These are phyloP conservation scores for Saccharum hybrid DNA, from an alignment of 202 grass and related monocot genomes.

Conservation along the genomic window DNA sequence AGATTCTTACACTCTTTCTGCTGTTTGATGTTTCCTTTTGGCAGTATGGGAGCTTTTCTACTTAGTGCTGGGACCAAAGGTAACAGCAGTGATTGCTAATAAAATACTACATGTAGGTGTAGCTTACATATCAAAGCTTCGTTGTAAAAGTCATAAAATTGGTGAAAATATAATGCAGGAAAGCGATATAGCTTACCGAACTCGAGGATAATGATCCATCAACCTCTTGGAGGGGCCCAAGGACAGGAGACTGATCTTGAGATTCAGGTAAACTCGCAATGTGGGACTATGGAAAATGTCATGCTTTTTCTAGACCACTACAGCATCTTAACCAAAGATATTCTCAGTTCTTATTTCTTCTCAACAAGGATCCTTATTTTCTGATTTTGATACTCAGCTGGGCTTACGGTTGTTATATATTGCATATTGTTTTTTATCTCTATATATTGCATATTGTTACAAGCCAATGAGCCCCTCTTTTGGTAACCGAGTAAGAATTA, in stretches of 20 bases:
- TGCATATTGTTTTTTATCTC: constrained; percentile 7
- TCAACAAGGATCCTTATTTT: neutral
- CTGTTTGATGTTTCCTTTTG: constrained; percentile 30
- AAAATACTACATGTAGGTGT: neutral
- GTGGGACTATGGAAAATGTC: neutral
- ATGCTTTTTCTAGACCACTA: constrained; percentile 2
- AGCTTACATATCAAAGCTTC: constrained; percentile 7
- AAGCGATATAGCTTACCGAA: constrained; percentile 96
- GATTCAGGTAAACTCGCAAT: constrained; percentile 70
- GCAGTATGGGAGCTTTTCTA: constrained; percentile 93
- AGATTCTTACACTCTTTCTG: constrained; percentile 37
- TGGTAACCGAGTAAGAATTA: neutral
- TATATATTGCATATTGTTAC: constrained; percentile 18
- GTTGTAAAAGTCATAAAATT: constrained; percentile 27
- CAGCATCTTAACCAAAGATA: neutral
- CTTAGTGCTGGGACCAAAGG: constrained; percentile 84
- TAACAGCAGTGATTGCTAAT: constrained; percentile 40
- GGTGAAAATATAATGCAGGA: constrained; percentile 55
- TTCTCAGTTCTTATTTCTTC: neutral
- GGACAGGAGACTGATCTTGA: constrained; percentile 91
- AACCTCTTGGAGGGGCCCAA: constrained; percentile 87
- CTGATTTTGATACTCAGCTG: neutral
- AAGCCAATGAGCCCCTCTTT: neutral
- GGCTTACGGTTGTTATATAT: constrained; percentile 13
- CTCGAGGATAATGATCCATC: constrained; percentile 99